Base-by-base conservation (phyloP, 2,329 filamentous ascomycete genomes). In the Aspergillus sp. region DNA sequence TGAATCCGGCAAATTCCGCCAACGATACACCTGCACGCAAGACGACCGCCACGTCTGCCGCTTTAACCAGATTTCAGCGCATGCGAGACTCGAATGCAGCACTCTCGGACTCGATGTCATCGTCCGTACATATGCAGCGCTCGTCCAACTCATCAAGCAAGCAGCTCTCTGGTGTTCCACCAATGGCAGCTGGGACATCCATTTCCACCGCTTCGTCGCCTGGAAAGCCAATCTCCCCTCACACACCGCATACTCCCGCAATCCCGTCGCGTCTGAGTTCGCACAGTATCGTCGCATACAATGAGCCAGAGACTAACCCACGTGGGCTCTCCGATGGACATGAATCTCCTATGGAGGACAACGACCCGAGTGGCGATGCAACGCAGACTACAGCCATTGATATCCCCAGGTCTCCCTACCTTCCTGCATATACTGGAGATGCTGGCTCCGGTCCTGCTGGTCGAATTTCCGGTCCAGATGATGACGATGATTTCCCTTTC, bases 241-340 rank as follows among this genome's bases (percentile, higher is more conserved):
- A 91, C 61, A 95, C 88, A 0, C 88, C 90, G 1, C 90, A 97
- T 60, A 94, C 89, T 0, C 93, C 93, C 3, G 89, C 90, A 7
- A 88, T 97, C 29, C 91, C 91, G 19, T 96, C 90, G 5, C 80
- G 93, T n/a, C 73, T 98, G 26, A 94, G 88, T 61, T 88, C 93
- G 52, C 90, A 94, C 60, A 93, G 87, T 44, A 88, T 93, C 50
- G 82, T 82, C 39, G 85, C 88, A 53, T 85, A 88, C 59, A 67
- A 72, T 44, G 68, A 68, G 36, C 62, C 58, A 41, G 69, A 63
- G 45, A 63, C 59, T 52, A 57, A 59, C 48, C 56, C 64, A 44
- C 55, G 56, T 34, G 53, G 60, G 26, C 52, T 59, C 8, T 62
- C 57, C 44, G 57, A 59, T 29, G 62, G 63, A 28, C 59, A 56